A percentile compares a stretch with the other conserved stretches of the same genome.
These are phyloP conservation scores for Acanthochlamys bracteata DNA, from an alignment of 106 monocot genomes.

Conservation along the genomic window DNA sequence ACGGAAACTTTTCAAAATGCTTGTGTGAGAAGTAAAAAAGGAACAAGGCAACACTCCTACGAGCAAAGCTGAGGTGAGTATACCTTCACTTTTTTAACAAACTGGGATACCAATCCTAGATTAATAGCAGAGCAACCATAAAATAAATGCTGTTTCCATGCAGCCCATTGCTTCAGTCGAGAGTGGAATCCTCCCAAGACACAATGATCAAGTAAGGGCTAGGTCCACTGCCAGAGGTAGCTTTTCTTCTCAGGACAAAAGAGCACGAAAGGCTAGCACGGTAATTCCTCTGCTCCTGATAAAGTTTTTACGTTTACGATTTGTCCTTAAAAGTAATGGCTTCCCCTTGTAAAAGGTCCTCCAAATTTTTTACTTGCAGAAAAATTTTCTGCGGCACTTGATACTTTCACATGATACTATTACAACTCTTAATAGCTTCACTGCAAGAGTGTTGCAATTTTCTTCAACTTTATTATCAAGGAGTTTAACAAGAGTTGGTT, in stretches of 20 bases:
- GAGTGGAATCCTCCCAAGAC: slow-evolving; percentile 60
- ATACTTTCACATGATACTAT: too few species aligned
- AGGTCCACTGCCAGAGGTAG: slow-evolving; percentile 12
- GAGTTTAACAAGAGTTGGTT: background rate
- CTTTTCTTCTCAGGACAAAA: slow-evolving; percentile 57
- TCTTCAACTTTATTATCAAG: background rate
- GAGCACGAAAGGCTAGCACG: slow-evolving; percentile 55
- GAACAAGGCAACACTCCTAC: slow-evolving; percentile 51
- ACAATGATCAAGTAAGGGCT: slow-evolving; percentile 3
- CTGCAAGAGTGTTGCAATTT: background rate
- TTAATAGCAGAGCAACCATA: too few species aligned
- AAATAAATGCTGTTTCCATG: background rate
- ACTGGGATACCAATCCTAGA: background rate
- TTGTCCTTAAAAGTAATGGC: background rate
- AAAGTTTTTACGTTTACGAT: background rate
- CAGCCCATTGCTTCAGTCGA: slow-evolving; percentile 84
- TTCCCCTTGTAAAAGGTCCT: background rate
- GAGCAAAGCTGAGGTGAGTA: slow-evolving; percentile 53
- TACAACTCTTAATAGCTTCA: too few species aligned
- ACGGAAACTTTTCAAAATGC: slow-evolving; percentile 32
- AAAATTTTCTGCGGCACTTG: background rate
- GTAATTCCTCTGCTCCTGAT: slow-evolving; percentile 19
- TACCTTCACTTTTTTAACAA: background rate
- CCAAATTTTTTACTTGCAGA: background rate
- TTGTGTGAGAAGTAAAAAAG: slow-evolving; percentile 20